These are phyloP conservation scores for Epichloe scottii DNA, from an alignment of 2,329 filamentous ascomycete genomes.

Conservation along the genomic window DNA sequence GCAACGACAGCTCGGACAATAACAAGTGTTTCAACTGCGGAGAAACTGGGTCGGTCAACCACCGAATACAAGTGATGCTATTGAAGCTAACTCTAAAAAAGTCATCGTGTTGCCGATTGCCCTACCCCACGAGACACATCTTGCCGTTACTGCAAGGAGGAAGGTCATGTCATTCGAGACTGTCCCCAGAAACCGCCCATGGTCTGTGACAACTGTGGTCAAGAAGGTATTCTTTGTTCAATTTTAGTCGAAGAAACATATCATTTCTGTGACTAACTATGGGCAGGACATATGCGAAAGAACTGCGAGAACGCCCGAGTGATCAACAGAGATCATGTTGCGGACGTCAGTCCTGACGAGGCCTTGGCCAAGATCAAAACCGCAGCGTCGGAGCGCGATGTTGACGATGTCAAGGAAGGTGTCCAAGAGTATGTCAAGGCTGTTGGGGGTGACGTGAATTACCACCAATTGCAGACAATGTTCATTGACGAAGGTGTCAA, in stretches of 20 bases:
- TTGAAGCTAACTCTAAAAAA: constrained; percentile 7
- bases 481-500: constrained; percentile 42
- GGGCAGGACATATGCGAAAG: constrained; percentile 38
- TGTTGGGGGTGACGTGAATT: constrained; percentile 39
- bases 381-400: constrained; percentile 41
- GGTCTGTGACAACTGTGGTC: constrained; percentile 48
- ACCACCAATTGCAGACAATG: constrained; percentile 45
- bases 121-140: constrained; percentile 18
- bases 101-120: constrained; percentile 24
- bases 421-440: constrained; percentile 50
- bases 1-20: constrained; percentile 7
- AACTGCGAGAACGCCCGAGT: constrained; percentile 49
- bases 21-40: constrained; percentile 26
- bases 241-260: not conserved
- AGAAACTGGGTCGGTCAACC: constrained; percentile 19
- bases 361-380: constrained; percentile 45
- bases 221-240: constrained; percentile 33
- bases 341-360: constrained; percentile 36
- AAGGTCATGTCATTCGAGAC: constrained; percentile 43
- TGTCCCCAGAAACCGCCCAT: constrained; percentile 48
- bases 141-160: constrained; percentile 35
- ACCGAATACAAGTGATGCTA: not conserved
- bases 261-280: constrained; percentile 6
- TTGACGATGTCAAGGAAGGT: constrained; percentile 50
- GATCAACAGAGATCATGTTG: constrained; percentile 39